Evolutionary conservation across 306 rosid species (phyloP), one percentile per base, ranked within the genome.

Genomic region (Echinosophora koreensis): DNA sequence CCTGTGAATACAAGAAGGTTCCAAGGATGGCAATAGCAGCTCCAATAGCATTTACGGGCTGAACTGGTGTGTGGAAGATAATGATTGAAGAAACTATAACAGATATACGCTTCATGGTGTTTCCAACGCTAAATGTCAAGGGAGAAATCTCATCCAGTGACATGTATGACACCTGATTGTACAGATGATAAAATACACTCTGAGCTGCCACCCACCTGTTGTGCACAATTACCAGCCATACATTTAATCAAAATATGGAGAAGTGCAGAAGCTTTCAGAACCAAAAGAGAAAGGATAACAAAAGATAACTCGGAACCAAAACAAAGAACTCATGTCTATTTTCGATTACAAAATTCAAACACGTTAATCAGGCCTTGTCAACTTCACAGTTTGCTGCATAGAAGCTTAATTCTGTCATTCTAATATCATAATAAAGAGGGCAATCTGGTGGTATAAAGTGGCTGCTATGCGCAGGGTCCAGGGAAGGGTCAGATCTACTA

Each of bases 121-220:
- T 93, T 60, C 98, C 97, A 12, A 91, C 12, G 86, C 98, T 93
- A 66, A 93, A 91, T 32, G 98, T 91, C 91, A 93, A 87, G 65
- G 97, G 98, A 78, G 98, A 93, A 57, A 93, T 93, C 87, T 93
- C 83, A 5, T 93, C 97, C 78, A 93, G 66, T 63, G 98, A 93
- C 98, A 93, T 93, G 88, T 93, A 93, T 15, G 98, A 93, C 38
- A 93, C 98, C 65, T 93, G 97, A 83, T 93, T 93, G 86, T 93
- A 93, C 27, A 93, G 85, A 81, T 93, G 98, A 85, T 93, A 93
- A 80, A 93, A 93, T 74, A 93, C 85, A 52, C 98, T 93, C 83
- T 93, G 98, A 17, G 98, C 97, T 0, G 89, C 98, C 77, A 93
- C 73, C 98, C 98, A 93, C 98, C 98, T 93, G 82, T 77, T 57